Evolutionary conservation across 176 grass and related monocot species (phyloP).

Genomic region (Carex scoparia): DNA sequence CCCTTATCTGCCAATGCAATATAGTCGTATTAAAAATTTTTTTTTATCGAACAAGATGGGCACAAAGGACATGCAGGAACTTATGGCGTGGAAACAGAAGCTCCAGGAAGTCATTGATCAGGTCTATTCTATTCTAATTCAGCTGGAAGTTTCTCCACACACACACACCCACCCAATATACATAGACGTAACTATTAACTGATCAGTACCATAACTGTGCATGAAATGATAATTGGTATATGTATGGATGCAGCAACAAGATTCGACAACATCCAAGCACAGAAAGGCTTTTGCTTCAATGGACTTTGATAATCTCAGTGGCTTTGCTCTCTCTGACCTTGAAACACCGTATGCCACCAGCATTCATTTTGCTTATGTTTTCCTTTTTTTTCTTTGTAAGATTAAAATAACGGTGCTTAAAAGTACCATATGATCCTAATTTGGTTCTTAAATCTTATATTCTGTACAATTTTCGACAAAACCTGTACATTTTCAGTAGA

Average conservation of each 20-base stretch:
- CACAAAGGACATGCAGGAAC: constrained; percentile 66
- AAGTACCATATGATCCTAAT: neutral
- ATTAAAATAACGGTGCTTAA: neutral
- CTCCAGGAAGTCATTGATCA: constrained; percentile 89
- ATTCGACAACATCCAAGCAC: constrained; percentile 44
- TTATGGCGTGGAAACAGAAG: constrained; percentile 77
- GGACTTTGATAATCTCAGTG: constrained; percentile 63
- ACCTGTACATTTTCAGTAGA: neutral
- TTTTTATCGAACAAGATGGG: constrained; percentile 66
- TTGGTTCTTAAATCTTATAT: neutral
- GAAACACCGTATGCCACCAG: constrained; percentile 58
- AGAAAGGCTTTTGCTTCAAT: constrained; percentile 62
- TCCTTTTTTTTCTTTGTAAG: neutral
- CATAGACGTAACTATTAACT: neutral
- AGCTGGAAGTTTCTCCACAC: neutral
- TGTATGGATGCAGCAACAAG: constrained; percentile 64
- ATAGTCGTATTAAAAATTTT: neutral
- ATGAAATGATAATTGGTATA: neutral
- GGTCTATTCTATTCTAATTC: constrained; percentile 35
- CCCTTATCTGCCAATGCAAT: neutral
- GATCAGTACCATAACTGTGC: neutral
- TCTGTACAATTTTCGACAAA: neutral
- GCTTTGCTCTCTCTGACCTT: constrained; percentile 52
- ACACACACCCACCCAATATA: neutral
- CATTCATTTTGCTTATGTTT: constrained; percentile 20